Evolutionary conservation across 2,329 filamentous ascomycete genomes (phyloP).

Genomic region (Fusarium sp.): DNA sequence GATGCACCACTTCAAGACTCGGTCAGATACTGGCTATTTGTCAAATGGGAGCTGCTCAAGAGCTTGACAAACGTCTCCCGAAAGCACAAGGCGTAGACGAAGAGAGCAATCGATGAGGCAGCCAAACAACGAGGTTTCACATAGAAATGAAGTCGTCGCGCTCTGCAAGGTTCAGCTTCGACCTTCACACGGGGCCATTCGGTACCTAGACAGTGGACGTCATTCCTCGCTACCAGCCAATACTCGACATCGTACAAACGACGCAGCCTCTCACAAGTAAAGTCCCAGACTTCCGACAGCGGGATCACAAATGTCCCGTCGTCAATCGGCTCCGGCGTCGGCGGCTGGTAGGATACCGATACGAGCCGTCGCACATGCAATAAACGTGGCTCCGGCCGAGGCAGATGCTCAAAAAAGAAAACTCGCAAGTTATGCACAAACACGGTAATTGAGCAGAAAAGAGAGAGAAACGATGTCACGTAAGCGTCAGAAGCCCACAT

Average conservation of each 20-base stretch:
- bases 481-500: conserved; percentile 2
- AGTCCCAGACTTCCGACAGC: neutral
- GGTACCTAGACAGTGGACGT: neutral
- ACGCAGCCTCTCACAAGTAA: conserved; percentile 4
- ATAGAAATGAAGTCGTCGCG: neutral
- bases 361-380: neutral
- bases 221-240: conserved; percentile 3
- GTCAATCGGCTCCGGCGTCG: conserved; percentile 24
- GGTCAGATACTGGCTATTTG: neutral
- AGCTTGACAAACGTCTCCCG: neutral
- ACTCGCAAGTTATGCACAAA: neutral
- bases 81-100: neutral
- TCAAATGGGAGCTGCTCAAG: neutral
- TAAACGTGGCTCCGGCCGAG: conserved; percentile 18
- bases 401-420: neutral
- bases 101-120: neutral
- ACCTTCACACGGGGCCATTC: neutral
- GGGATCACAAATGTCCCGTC: conserved; percentile 3
- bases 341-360: conserved; percentile 16
- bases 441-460: neutral
- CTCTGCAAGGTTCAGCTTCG: neutral
- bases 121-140: neutral
- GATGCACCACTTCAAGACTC: neutral
- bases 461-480: conserved; percentile 11
- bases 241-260: conserved; percentile 6